Percentiles rank a stretch among this genome's conserved stretches.
Conservation (phyloP, 192 early-diverging fungal genomes). For the Haplosporangium gracile region DNA sequence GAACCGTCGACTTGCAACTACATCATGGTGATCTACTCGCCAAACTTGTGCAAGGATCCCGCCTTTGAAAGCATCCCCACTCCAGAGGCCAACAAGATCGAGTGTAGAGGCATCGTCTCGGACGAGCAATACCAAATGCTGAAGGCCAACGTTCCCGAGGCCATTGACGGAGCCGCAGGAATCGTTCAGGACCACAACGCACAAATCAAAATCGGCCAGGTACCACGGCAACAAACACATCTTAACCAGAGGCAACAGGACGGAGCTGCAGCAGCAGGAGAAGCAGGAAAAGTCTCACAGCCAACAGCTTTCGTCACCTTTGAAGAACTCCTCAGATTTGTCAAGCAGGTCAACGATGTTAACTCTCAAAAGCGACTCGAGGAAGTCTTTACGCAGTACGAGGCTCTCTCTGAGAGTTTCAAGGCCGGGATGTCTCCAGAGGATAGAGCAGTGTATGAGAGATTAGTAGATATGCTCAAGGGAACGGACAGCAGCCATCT, state of each 20-base stretch:
- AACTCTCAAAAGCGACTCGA: conserved; percentile 5
- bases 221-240: neutral
- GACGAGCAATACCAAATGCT: conserved; percentile 61
- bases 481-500: neutral
- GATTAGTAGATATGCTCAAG: neutral
- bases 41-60: conserved; percentile 75
- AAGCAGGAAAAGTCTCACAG: neutral
- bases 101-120: conserved; percentile 73
- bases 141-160: conserved; percentile 16
- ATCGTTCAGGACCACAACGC: neutral
- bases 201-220: conserved; percentile 14
- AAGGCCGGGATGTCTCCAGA: conserved; percentile 12
- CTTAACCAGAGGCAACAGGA: neutral
- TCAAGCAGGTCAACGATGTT: neutral
- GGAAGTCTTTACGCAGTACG: neutral
- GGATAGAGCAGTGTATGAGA: neutral
- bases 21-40: conserved; percentile 81
- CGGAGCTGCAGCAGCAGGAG: neutral
- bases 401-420: neutral
- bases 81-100: conserved; percentile 67
- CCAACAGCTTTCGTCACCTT: neutral
- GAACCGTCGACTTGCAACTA: conserved; percentile 84
- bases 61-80: conserved; percentile 60
- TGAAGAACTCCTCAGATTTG: neutral
- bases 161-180: conserved; percentile 24